Base-by-base conservation (phyloP, 768 basidiomycete species). In the Hygrocybe punicea region DNA sequence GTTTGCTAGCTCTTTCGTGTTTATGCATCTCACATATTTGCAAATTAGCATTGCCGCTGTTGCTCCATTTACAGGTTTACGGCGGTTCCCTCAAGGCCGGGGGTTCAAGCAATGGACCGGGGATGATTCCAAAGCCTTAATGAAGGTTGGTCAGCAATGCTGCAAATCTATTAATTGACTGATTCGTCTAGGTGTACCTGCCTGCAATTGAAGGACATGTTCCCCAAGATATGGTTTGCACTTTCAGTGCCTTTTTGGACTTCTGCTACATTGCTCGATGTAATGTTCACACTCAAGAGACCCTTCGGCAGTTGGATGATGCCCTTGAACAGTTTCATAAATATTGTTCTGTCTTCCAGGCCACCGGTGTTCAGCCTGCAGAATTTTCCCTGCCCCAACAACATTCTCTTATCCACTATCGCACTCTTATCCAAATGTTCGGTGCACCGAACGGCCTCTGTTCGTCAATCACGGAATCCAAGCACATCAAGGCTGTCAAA, bases 401-500 rank as follows among this genome's bases (percentile, higher is more conserved):
- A 19, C 40, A 42, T 42, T 42, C 40, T 16, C 40, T 42, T n/a
- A n/a, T 25, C 8, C 63, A 68, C 51, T 67, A 68, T 19, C 16
- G 23, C 7, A n/a, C 35, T 4, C 23, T 53, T 17, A 66, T 68
- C 23, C 53, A 59, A 24, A 33, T 42, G 2, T 66, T 62, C 55
- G 61, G 63, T 5, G 60, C 65, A 6, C 66, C 63, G 3, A 58
- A 66, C 24, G 63, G 66, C 17, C 39, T 63, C 10, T 66, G 62
- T 48, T 63, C 65, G 13, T 65, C 67, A 3, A 66, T 66, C 21
- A 64, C 61, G 8, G 65, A 68, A 55, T 61, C 65, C 1, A 62
- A 64, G 23, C 67, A 68, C 40, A 68, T 65, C 46, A 63, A 63
- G 4, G 65, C 67, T n/a, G 67, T 68, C 14, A 66, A 68, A 50